Conservation (phyloP, 495 filamentous ascomycete species). For the Wilcoxina mikolae region DNA sequence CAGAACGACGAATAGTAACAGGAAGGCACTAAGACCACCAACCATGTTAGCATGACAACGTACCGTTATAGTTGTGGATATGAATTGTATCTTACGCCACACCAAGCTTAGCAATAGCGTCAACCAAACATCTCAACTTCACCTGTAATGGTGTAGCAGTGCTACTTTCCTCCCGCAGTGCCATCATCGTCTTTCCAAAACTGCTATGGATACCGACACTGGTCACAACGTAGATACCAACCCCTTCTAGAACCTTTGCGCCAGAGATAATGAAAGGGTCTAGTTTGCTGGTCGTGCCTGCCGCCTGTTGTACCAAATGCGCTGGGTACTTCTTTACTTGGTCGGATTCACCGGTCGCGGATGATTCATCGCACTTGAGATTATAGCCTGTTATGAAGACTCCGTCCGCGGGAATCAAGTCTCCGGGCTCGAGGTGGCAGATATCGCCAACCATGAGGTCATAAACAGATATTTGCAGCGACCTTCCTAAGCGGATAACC, state of each 20-base stretch:
- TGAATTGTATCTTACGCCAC: slow-evolving; percentile 34
- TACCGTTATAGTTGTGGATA: slow-evolving; percentile 31
- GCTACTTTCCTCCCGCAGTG: slow-evolving; percentile 53
- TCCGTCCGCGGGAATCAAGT: slow-evolving; percentile 73
- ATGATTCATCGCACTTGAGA: slow-evolving; percentile 66
- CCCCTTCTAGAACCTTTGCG: slow-evolving; percentile 61
- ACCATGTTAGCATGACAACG: slow-evolving; percentile 17
- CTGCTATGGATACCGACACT: slow-evolving; percentile 56
- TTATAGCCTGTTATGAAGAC: slow-evolving; percentile 58
- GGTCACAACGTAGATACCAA: slow-evolving; percentile 67
- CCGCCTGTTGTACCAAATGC: slow-evolving; percentile 45
- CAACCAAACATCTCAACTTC: slow-evolving; percentile 59
- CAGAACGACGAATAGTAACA: slow-evolving; percentile 58
- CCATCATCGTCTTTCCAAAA: slow-evolving; percentile 73
- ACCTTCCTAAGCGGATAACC: slow-evolving; percentile 60
- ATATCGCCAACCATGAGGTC: slow-evolving; percentile 77
- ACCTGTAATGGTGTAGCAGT: slow-evolving; percentile 66
- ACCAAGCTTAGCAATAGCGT: slow-evolving; percentile 65
- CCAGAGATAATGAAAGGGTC: slow-evolving; percentile 78
- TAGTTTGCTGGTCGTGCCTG: slow-evolving; percentile 38
- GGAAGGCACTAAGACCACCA: slow-evolving; percentile 40
- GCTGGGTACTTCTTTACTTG: slow-evolving; percentile 46
- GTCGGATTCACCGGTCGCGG: slow-evolving; percentile 59
- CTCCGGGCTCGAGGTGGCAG: slow-evolving; percentile 67
- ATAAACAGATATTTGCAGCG: slow-evolving; percentile 60